A percentile compares a stretch with the other conserved stretches of the same genome.
phyloP scores from a whole-genome alignment of 148 eudicot species.

The Amaranthus hypochondriacus region DNA sequence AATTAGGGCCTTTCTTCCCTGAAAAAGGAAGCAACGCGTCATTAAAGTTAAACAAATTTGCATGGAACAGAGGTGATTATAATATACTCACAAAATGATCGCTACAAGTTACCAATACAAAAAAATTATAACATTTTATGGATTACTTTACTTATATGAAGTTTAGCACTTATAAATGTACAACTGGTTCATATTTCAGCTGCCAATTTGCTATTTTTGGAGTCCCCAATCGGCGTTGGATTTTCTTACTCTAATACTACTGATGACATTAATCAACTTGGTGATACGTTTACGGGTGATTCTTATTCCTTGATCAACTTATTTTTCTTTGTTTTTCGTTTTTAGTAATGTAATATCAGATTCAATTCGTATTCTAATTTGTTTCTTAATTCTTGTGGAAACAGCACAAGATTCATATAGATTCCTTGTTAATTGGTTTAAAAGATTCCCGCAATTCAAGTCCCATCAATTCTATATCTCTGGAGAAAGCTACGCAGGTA shows the following conservation, averaged over 20 bases:
- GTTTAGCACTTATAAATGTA: neutral
- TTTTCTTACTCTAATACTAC: constrained; percentile 80
- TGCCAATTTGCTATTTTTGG: constrained; percentile 75
- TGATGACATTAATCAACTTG: constrained; percentile 55
- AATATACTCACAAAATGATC: neutral
- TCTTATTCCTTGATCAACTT: neutral
- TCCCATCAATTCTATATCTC: constrained; percentile 75
- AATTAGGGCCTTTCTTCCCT: constrained; percentile 69
- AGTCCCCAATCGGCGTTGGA: constrained; percentile 88
- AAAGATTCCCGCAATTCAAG: constrained; percentile 74
- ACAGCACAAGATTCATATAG: constrained; percentile 65
- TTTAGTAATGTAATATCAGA: neutral
- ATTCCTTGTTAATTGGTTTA: constrained; percentile 73
- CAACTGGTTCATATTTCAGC: constrained; percentile 32
- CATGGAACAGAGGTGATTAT: constrained; percentile 78
- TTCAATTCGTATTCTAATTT: neutral
- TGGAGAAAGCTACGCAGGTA: constrained; percentile 96
- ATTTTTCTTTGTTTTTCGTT: neutral
- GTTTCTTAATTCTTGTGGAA: neutral
- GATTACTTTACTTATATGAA: no score
- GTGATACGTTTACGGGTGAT: constrained; percentile 60
- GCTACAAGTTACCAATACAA: neutral
- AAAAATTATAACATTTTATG: no score
- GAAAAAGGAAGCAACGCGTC: constrained; percentile 39
- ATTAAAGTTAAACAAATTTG: constrained; percentile 50